Evolutionary conservation across 257 asterid species (phyloP).

Genomic region (Perilla frutescens): DNA sequence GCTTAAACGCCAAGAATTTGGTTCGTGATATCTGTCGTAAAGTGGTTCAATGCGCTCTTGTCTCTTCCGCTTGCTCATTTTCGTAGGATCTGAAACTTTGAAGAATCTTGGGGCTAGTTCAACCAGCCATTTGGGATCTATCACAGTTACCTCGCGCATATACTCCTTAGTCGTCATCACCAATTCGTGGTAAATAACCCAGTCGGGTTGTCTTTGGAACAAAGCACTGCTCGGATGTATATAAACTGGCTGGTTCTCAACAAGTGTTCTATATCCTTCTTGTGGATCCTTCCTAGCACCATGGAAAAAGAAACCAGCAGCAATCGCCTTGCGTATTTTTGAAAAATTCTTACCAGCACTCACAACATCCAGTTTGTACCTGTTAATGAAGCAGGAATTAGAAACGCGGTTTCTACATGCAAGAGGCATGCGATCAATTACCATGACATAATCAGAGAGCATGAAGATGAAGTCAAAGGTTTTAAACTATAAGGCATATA

Average conservation of each 20-base stretch:
- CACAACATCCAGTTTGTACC: slow-evolving; percentile 86
- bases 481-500: not conserved
- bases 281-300: slow-evolving; percentile 94
- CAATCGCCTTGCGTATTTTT: slow-evolving; percentile 87
- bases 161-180: slow-evolving; percentile 98
- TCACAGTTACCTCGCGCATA: slow-evolving; percentile 91
- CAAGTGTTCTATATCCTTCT: slow-evolving; percentile 85
- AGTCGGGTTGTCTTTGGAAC: slow-evolving; percentile 91
- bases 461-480: not conserved
- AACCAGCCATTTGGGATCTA: slow-evolving; percentile 96
- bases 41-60: slow-evolving; percentile 96
- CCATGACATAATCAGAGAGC: slow-evolving; percentile 10
- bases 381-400: slow-evolving; percentile 36
- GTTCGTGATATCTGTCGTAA: slow-evolving; percentile 90
- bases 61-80: slow-evolving; percentile 97
- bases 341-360: slow-evolving; percentile 87
- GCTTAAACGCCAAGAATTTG: slow-evolving; percentile 96
- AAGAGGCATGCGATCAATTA: slow-evolving; percentile 7
- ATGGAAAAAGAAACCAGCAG: slow-evolving; percentile 93
- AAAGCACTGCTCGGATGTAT: slow-evolving; percentile 97
- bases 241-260: slow-evolving; percentile 92
- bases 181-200: slow-evolving; percentile 94
- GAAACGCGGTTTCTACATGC: slow-evolving; percentile 16
- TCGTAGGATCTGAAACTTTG: slow-evolving; percentile 88
- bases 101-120: slow-evolving; percentile 97